These are phyloP conservation scores for Penicillium turbatum DNA, from an alignment of 495 filamentous ascomycete species.

Conservation along the genomic window DNA sequence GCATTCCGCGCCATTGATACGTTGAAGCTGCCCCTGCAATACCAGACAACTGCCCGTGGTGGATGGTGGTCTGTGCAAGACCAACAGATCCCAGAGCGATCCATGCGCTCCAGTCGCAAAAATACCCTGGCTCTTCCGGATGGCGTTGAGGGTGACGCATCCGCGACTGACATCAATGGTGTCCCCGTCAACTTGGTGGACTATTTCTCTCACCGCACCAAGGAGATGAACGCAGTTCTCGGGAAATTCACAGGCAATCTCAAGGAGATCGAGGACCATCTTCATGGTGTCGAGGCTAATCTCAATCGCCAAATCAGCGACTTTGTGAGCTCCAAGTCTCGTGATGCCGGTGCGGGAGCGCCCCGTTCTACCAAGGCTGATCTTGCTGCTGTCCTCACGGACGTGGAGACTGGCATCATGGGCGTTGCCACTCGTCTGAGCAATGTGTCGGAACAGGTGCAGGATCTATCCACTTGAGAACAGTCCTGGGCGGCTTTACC, in stretches of 20 bases:
- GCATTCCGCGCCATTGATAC: constrained; percentile 73
- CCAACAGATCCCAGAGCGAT: constrained; percentile 40
- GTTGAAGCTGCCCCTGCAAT: constrained; percentile 69
- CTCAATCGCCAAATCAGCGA: constrained; percentile 67
- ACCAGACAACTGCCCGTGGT: constrained; percentile 47
- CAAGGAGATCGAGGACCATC: constrained; percentile 76
- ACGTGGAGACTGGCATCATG: constrained; percentile 75
- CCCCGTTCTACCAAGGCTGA: constrained; percentile 49
- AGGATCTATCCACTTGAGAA: constrained; percentile 59
- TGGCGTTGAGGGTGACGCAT: constrained; percentile 56
- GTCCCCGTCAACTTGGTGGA: constrained; percentile 58
- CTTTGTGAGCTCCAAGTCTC: constrained; percentile 53
- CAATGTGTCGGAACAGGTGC: constrained; percentile 62
- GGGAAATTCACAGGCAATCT: constrained; percentile 63
- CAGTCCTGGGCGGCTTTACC: constrained; percentile 25
- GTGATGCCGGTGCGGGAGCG: constrained; percentile 42
- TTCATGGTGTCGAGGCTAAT: constrained; percentile 67
- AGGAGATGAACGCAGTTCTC: constrained; percentile 66
- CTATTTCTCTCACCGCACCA: constrained; percentile 69
- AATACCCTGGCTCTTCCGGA: constrained; percentile 48
- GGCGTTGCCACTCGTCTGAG: constrained; percentile 71
- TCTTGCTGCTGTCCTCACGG: constrained; percentile 63
- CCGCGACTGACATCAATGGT: constrained; percentile 37
- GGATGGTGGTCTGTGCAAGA: constrained; percentile 47
- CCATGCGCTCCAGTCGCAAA: constrained; percentile 39